phyloP scores from a whole-genome alignment of 2,329 filamentous ascomycete genomes.

The Chalaropsis ovoidea region DNA sequence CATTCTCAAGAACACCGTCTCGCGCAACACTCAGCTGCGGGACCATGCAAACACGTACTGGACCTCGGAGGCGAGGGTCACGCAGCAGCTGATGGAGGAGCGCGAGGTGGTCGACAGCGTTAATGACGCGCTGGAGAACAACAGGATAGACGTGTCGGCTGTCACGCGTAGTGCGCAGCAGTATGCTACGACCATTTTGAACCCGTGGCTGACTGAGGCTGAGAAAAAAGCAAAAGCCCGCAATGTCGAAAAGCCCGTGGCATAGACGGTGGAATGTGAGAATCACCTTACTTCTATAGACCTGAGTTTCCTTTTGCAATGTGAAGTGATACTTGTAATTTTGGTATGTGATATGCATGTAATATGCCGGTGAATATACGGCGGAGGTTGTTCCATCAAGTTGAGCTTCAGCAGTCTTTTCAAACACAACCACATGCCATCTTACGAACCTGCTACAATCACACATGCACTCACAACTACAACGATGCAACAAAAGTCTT shows the following conservation, averaged over 20 bases:
- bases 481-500: neutral
- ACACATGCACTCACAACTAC: neutral
- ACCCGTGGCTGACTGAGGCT: constrained; percentile 24
- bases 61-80: constrained; percentile 62
- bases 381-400: too few species aligned
- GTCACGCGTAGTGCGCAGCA: constrained; percentile 55
- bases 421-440: neutral
- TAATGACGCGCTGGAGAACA: constrained; percentile 52
- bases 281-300: neutral
- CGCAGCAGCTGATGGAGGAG: constrained; percentile 68
- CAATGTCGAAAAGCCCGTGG: neutral
- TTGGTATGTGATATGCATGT: neutral
- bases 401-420: too few species aligned
- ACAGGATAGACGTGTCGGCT: constrained; percentile 49
- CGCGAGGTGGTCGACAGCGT: constrained; percentile 62
- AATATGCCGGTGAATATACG: too few species aligned
- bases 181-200: constrained; percentile 42
- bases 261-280: neutral
- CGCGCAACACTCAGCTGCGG: constrained; percentile 62
- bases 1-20: constrained; percentile 68
- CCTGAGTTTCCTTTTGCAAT: neutral
- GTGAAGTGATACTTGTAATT: neutral
- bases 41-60: constrained; percentile 62
- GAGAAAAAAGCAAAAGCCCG: constrained; percentile 20
- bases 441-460: neutral